These are phyloP conservation scores for Begonia masoniana DNA, from an alignment of 306 rosid genomes.

Conservation along the genomic window DNA sequence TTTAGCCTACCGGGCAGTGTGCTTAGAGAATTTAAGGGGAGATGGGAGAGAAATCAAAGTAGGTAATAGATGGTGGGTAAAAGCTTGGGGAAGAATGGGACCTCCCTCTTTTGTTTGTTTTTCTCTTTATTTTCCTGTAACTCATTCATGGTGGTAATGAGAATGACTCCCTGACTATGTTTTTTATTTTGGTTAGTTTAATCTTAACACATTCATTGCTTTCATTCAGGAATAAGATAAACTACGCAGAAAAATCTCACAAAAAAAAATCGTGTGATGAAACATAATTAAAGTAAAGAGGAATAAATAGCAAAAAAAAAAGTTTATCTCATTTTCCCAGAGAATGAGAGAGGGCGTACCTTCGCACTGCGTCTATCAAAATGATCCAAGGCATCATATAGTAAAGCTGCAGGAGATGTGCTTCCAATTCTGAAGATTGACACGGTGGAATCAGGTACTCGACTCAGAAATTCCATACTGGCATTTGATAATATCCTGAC, in stretches of 20 bases:
- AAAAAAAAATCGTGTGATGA: neutral
- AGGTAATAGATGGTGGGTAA: no score
- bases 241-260: neutral
- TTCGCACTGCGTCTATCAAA: constrained; percentile 97
- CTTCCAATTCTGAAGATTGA: constrained; percentile 91
- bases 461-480: constrained; percentile 82
- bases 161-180: no score
- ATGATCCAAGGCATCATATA: constrained; percentile 94
- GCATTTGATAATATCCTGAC: constrained; percentile 88
- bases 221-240: neutral
- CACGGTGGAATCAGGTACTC: constrained; percentile 92
- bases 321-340: neutral
- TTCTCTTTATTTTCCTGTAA: no score
- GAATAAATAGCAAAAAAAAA: neutral
- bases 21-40: no score
- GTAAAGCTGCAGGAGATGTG: constrained; percentile 89
- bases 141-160: no score
- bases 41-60: no score
- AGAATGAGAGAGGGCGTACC: constrained; percentile 26
- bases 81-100: no score
- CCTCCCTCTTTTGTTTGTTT: no score
- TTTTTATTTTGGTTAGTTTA: no score
- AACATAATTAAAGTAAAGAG: neutral
- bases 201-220: no score
- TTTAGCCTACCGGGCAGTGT: no score